Base-by-base conservation (phyloP, 352 stramenopile genomes). In the Phytophthora meadii region DNA sequence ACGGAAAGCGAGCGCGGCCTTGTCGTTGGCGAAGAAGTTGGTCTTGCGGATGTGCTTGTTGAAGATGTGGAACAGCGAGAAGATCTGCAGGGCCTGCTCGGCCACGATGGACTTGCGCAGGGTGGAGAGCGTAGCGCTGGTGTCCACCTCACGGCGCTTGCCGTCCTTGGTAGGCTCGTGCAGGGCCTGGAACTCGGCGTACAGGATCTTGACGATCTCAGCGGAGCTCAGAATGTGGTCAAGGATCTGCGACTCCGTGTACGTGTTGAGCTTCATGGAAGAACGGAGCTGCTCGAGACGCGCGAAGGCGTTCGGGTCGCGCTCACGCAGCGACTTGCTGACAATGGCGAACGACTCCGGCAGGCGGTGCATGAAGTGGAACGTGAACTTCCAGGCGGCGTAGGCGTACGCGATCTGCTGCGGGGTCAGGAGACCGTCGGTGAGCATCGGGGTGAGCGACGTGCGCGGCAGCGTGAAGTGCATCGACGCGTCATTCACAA, bases 231-330 rank as follows among this genome's bases (percentile, higher is more conserved):
- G 64, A 66, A 94, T 89, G 71, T 93, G 83, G 76, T 94, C 87
- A 25, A 94, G 67, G 68, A 94, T 94, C 71, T 94, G 87, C 51
- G 84, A 90, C 68, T 94, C 87, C 5, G 84, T 94, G 79, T 89
- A 94, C 52, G 87, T 94, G 70, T 94, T 93, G 54, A 92, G 76
- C 74, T 94, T 94, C 87, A 94, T 94, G 4, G 81, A 89, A 14
- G 82, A 81, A 50, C 84, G 84, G 7, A 94, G 66, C 65, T 94
- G 77, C 63, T 94, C 84, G 0, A 94, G 70, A 48, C 87, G 84
- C 27, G 84, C 81, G 61, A 92, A 92, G 1, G 84, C 87, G 46
- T 80, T 86, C 37, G 84, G 80, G 54, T 94, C 87, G 1, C 79
- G 82, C 39, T 93, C 84, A 45, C 87, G 84, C 12, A 94, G 75